Evolutionary conservation across 441 rosid genomes (phyloP), one percentile per base, ranked within the genome.

Genomic region (Bocquillonia castaneifolia): DNA sequence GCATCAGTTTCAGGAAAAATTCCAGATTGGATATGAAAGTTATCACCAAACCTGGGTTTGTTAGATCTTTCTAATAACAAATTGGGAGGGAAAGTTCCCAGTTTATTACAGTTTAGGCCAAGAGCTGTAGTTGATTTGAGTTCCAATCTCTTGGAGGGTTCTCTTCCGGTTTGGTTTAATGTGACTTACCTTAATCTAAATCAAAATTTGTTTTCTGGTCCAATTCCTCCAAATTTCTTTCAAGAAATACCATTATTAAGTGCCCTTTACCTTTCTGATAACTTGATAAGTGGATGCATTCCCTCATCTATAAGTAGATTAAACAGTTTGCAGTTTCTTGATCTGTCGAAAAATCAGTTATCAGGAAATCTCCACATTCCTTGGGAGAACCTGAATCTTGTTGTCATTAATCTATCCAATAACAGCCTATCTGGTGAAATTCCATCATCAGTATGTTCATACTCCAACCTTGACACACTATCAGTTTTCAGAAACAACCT

Each of bases 81-180:
- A 50, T 53, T 73, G 28, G n/a, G 39, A 8, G 76, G 76, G 29
- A 62, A 14, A 45, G 62, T 73, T 22, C 72, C 76, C 5, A 34
- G 22, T 28, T 25, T 31, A 10, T 6, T 64, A 40, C 6, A 26
- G 3, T 45, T 37, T 32, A 5, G 2, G 8, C 9, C 1, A 17
- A 15, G 29, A 12, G 39, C 26, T 45, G 50, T 44, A 61, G 22
- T 62, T 59, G 69, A 74, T 59, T 52, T 74, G 14, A 60, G 73
- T 20, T 74, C 44, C 39, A 74, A 69, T 34, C n/a, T 44, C 59
- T 69, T 64, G 62, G 60, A 69, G 23, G 77, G 77, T 54, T 29
- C 53, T 5, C 22, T 69, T 25, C 64, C 72, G 32, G 34, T 56
- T 57, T 62, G 57, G 44, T 31, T 51, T 13, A 62, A 42, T 51